Base-by-base conservation (phyloP, 306 rosid genomes). In the Argentina anserina region DNA sequence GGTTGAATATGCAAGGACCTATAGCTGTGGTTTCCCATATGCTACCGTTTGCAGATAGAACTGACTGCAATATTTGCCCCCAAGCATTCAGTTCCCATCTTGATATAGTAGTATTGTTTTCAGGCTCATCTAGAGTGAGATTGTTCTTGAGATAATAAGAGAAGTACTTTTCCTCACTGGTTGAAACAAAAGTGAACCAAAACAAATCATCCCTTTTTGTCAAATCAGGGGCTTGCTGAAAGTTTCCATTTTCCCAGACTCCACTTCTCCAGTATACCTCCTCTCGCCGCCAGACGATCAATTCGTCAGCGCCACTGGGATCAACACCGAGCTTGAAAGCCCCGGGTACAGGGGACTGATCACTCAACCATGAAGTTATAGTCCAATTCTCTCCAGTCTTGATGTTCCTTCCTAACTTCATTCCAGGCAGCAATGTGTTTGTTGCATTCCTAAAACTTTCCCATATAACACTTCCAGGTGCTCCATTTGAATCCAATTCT, bases 21-120 rank as follows among this genome's bases (percentile, higher is more conserved):
- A 36, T 52, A 12, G 50, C 17, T 9, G 68, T 71, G 41, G 69
- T 78, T 34, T 64, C 60, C 81, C 81, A 78, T 10, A 59, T 40
- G 31, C 40, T 21, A 63, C 73, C 53, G 17, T 78, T 40, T 26
- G 1, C 21, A 25, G 66, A 36, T 23, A 78, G 56, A 28, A 73
- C 17, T 1, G 69, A 78, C 63, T 53, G 68, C 72, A 71, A 5
- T 56, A 78, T 73, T 46, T 78, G 77, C 17, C 81, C 82, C 78
- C 78, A 67, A 29, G 71, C n/a, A 45, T 79, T 67, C 34, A 79
- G 62, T 63, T 73, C 78, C 82, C 78, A 79, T 47, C 78, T 73
- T 49, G 78, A 67, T 37, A 58, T 63, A 58, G 75, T 71, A 11
- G 55, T 55, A 29, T 29, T 71, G 67, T 40, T 42, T 20, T 71